phyloP scores from a whole-genome alignment of 345 rosid species.

The Clausena lansium region DNA sequence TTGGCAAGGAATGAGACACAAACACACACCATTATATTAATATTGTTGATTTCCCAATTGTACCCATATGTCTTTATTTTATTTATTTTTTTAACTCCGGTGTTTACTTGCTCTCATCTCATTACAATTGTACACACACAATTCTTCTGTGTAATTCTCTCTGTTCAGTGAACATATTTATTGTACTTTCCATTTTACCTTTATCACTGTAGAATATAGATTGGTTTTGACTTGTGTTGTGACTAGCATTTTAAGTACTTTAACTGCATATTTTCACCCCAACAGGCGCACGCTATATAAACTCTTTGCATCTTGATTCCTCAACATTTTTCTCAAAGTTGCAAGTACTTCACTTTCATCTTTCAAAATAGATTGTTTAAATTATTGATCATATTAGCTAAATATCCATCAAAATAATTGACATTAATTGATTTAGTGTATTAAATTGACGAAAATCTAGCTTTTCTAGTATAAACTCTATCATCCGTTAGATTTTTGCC shows the following conservation, averaged over 20 bases:
- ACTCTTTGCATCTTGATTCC: background rate
- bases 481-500: no score
- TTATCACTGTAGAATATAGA: constrained; percentile 3
- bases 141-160: no score
- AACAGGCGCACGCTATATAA: background rate
- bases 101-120: background rate
- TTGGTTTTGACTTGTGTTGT: constrained; percentile 31
- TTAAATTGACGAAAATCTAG: no score
- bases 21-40: constrained; percentile 15
- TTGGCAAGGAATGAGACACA: constrained; percentile 38
- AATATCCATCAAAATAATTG: no score
- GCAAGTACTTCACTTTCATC: background rate
- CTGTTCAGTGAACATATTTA: background rate
- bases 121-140: background rate
- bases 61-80: background rate
- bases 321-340: background rate
- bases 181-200: background rate
- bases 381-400: no score
- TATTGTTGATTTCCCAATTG: constrained; percentile 20
- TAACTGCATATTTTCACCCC: constrained; percentile 18
- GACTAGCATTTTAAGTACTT: constrained; percentile 17
- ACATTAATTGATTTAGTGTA: no score
- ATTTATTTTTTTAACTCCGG: background rate
- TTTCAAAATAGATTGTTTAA: background rate
- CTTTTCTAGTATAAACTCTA: no score